A percentile compares a stretch with the other conserved stretches of the same genome.
Conservation (phyloP, 2,329 filamentous ascomycete species). For the Fusarium sp. region DNA sequence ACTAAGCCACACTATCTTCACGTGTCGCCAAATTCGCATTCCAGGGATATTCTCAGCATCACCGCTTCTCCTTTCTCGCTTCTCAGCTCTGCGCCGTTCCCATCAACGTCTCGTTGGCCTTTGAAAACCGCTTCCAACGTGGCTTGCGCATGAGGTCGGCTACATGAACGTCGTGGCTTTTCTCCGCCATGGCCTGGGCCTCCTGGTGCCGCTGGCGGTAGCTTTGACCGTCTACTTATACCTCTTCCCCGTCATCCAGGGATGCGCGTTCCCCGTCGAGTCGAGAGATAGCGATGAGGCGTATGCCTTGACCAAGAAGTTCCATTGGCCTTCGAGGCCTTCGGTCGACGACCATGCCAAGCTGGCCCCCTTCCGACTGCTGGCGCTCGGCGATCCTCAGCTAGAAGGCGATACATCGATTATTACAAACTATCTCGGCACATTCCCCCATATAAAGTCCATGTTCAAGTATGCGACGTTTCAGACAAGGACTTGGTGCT, state of each 20-base stretch:
- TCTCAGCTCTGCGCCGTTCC: slow-evolving; percentile 21
- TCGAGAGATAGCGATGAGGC: slow-evolving; percentile 50
- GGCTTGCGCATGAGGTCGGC: slow-evolving; percentile 51
- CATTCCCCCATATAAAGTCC: slow-evolving; percentile 64
- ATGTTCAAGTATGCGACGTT: slow-evolving; percentile 61
- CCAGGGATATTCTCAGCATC: slow-evolving; percentile 19
- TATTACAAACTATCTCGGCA: slow-evolving; percentile 64
- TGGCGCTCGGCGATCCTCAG: slow-evolving; percentile 91
- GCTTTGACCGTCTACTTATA: slow-evolving; percentile 83
- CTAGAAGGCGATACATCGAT: slow-evolving; percentile 92
- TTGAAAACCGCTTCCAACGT: slow-evolving; percentile 11
- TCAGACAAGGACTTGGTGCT: slow-evolving; percentile 56
- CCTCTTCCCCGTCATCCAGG: slow-evolving; percentile 82
- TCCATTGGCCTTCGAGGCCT: slow-evolving; percentile 55
- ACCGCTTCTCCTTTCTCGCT: slow-evolving; percentile 18
- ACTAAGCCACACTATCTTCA: slow-evolving; percentile 39
- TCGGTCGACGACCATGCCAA: slow-evolving; percentile 40
- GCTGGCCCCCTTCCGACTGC: slow-evolving; percentile 82
- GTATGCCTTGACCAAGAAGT: slow-evolving; percentile 52
- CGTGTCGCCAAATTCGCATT: slow-evolving; percentile 24
- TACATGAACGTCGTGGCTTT: slow-evolving; percentile 65
- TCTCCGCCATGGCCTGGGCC: slow-evolving; percentile 67
- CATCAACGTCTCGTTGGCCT: slow-evolving; percentile 18
- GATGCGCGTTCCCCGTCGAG: slow-evolving; percentile 80
- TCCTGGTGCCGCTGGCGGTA: slow-evolving; percentile 71